phyloP scores from a whole-genome alignment of 306 rosid species.

The Cucumis hystrix region DNA sequence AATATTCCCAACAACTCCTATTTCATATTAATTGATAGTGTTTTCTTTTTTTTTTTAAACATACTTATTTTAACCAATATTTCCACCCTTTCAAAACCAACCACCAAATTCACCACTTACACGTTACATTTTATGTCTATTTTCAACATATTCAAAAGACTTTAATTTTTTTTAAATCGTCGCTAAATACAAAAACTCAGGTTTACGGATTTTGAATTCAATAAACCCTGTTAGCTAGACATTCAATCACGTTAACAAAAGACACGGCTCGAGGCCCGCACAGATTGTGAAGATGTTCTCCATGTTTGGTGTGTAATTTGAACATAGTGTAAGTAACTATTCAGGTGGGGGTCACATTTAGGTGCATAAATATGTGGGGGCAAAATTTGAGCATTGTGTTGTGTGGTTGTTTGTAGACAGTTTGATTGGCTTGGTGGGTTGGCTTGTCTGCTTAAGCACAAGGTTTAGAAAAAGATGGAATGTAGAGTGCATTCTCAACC shows the following conservation, averaged over 20 bases:
- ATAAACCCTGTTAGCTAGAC: background rate
- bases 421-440: background rate
- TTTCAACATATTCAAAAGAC: no score
- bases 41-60: background rate
- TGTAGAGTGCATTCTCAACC: background rate
- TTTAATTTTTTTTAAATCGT: background rate
- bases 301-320: background rate
- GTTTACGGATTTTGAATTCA: no score
- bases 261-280: background rate
- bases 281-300: background rate
- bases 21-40: background rate
- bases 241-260: background rate
- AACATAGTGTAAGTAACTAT: background rate
- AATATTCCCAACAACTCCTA: background rate
- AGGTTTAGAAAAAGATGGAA: background rate
- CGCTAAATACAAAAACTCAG: background rate
- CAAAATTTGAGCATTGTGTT: background rate
- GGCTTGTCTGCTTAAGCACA: background rate
- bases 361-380: background rate
- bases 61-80: background rate
- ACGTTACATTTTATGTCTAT: background rate
- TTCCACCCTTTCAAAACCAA: background rate
- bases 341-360: background rate
- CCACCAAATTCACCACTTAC: background rate
- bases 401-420: background rate